A percentile compares a stretch with the other conserved stretches of the same genome.
phyloP scores from a whole-genome alignment of 139 green algal species.

The Auxenochlorella pyrenoidosa region DNA sequence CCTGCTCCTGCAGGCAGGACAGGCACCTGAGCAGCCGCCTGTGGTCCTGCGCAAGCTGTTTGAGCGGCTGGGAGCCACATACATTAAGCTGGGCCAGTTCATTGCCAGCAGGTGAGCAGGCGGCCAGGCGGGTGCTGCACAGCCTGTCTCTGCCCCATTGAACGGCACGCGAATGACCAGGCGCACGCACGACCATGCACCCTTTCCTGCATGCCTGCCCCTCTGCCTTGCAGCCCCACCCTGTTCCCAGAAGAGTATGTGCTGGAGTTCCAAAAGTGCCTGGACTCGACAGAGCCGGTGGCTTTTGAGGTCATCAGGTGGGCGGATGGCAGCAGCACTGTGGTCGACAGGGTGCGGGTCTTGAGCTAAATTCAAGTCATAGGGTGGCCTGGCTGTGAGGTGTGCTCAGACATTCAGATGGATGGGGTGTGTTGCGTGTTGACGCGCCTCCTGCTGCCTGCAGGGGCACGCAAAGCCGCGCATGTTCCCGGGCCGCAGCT shows the following conservation, averaged over 20 bases:
- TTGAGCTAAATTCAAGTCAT: too few relatives aligned
- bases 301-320: conserved; percentile 75
- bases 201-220: not conserved
- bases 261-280: conserved; percentile 95
- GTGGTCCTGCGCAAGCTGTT: conserved; percentile 81
- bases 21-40: conserved; percentile 21
- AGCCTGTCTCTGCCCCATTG: not conserved
- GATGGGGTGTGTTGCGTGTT: too few relatives aligned
- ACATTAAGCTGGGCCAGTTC: conserved; percentile 96
- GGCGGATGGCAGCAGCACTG: not conserved
- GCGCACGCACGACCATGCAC: too few relatives aligned
- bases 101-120: conserved; percentile 69
- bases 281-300: conserved; percentile 84
- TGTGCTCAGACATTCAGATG: too few relatives aligned
- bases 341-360: too few relatives aligned
- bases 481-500: not conserved
- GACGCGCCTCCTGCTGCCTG: not conserved
- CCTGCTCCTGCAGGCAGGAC: conserved; percentile 17
- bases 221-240: conserved; percentile 76
- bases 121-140: not conserved
- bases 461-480: not conserved
- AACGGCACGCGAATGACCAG: not conserved
- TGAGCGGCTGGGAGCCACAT: conserved; percentile 93
- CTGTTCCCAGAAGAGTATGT: conserved; percentile 97
- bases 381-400: too few relatives aligned